Base-by-base conservation (phyloP, 805 yeast species). In the Pichia deserticola region DNA sequence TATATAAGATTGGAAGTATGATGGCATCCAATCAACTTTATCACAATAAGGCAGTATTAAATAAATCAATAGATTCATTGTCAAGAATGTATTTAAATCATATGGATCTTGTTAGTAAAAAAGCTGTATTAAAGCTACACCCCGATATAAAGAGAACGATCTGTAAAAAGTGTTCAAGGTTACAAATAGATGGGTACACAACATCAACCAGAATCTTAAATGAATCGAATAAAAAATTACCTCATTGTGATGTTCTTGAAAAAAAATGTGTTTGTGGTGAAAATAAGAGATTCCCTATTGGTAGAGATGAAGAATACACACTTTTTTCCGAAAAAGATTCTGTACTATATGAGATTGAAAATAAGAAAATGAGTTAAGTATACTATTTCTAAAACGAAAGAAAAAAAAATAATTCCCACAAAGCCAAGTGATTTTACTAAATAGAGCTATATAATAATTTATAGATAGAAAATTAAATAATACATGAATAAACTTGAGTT, bases 111-210 rank as follows among this genome's bases (percentile, higher is more conserved):
- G 83, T 86, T 8, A 76, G 87, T 8, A 82, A 84, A 60, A 84
- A 82, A 58, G 76, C 81, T 2, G 90, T 86, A 15, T 61, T 82
- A 25, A 77, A 83, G 53, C 61, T 84, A 32, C 75, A 84, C 43
- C 89, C 90, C 0, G 65, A 67, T 36, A 54, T 88, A 10, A 89
- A 89, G 63, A 71, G 95, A 55, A 71, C 76, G 0, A 60, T 82
- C 13, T 89, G 96, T 65, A 87, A 86, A 57, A 67, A 66, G 36
- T 89, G 96, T 63, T 66, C 75, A 42, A 62, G 79, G 8, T 52
- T 76, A 9, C 66, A 76, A 52, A 58, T 78, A 1, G 79, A 84
- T 0, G 84, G 82, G 0, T 45, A 69, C 15, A 72, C 74, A 20
- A 58, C 75, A 45, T 43, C 61, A 1, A 55, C 71, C 3, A 61